These are phyloP conservation scores for Cyclocybe aegerita DNA, from an alignment of 768 basidiomycete genomes.

Conservation along the genomic window DNA sequence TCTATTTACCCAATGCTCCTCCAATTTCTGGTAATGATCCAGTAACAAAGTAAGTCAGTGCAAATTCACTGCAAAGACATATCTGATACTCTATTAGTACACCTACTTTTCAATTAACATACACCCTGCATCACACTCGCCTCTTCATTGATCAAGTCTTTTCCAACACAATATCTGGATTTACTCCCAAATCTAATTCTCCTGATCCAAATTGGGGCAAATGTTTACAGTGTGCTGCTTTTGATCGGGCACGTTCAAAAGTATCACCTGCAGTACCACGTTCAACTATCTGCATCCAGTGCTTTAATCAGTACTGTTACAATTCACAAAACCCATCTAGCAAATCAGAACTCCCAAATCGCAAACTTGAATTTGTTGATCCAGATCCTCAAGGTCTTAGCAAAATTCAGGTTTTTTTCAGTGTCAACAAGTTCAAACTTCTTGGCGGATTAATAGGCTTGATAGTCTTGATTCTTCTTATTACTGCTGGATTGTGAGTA, in stretches of 20 bases:
- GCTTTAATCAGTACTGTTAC: constrained; percentile 56
- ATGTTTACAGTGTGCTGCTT: constrained; percentile 67
- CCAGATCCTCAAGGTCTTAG: constrained; percentile 53
- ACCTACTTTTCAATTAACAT: constrained; percentile 58
- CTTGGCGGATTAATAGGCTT: constrained; percentile 48
- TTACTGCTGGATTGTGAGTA: constrained; percentile 40
- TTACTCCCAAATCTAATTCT: constrained; percentile 54
- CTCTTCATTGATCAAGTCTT: constrained; percentile 65
- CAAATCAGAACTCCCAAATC: constrained; percentile 39
- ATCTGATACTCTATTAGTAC: constrained; percentile 37
- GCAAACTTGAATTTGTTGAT: constrained; percentile 47
- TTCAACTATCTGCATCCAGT: constrained; percentile 42
- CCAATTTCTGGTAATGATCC: constrained; percentile 60
- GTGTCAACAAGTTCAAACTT: constrained; percentile 42
- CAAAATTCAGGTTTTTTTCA: constrained; percentile 43
- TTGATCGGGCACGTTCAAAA: constrained; percentile 52
- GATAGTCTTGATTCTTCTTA: constrained; percentile 34
- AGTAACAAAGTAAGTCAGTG: constrained; percentile 54
- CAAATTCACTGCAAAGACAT: background rate
- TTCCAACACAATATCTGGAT: constrained; percentile 55
- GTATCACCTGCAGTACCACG: constrained; percentile 31
- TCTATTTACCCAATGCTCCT: constrained; percentile 80
- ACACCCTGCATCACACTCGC: constrained; percentile 50
- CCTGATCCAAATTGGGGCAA: constrained; percentile 62
- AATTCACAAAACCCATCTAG: constrained; percentile 45